A percentile compares a stretch with the other conserved stretches of the same genome.
phyloP scores from a whole-genome alignment of 345 rosid genomes.

The Brassica cretica region DNA sequence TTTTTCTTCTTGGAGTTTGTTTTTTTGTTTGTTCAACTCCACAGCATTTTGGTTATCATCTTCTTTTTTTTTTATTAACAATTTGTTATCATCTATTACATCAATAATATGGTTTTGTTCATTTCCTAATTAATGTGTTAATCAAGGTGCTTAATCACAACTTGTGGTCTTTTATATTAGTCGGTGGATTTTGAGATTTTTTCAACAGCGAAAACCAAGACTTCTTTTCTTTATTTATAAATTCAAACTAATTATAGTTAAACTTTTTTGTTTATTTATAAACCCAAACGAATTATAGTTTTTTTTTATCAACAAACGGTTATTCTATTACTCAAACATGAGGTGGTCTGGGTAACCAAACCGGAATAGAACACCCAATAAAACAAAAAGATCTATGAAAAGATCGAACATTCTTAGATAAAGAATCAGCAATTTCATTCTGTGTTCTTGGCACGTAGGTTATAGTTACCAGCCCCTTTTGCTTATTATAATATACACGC shows the following conservation, averaged over 20 bases:
- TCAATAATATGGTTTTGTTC: not conserved
- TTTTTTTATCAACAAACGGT: no score
- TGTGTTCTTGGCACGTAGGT: no score
- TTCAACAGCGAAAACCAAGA: conserved; percentile 29
- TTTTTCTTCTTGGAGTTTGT: conserved; percentile 7
- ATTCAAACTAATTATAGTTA: not conserved
- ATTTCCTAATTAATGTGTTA: conserved; percentile 15
- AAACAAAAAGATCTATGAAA: no score
- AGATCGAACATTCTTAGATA: no score
- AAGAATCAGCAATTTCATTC: no score
- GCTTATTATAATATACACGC: not conserved
- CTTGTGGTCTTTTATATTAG: conserved; percentile 23
- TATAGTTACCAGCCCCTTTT: not conserved
- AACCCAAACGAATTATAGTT: no score
- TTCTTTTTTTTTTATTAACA: no score
- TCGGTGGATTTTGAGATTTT: conserved; percentile 35
- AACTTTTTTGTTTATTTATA: no score
- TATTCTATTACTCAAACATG: no score
- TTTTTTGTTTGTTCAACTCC: not conserved
- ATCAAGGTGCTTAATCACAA: conserved; percentile 26
- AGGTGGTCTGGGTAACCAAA: no score
- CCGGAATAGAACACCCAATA: no score
- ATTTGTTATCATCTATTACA: not conserved
- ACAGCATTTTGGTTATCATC: not conserved
- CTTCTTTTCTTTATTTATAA: conserved; percentile 11